A percentile compares a stretch with the other conserved stretches of the same genome.
These are phyloP conservation scores for Hydrangea macrophylla DNA, from an alignment of 148 eudicot species.

Conservation along the genomic window DNA sequence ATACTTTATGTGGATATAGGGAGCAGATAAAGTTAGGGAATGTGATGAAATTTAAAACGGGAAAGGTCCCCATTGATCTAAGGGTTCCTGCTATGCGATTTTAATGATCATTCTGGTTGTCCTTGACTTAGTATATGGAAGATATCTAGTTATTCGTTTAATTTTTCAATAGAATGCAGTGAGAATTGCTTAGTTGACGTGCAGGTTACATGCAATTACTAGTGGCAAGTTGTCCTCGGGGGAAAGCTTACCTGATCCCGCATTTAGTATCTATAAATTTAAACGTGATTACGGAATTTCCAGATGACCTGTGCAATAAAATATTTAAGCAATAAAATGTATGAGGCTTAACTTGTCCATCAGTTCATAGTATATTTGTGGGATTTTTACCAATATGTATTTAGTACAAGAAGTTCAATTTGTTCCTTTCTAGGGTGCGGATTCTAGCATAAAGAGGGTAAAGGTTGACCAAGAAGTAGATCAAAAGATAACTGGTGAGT, in stretches of 20 bases:
- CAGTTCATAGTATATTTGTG: neutral
- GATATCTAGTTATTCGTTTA: neutral
- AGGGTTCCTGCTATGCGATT: neutral
- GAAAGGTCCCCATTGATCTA: too few relatives aligned
- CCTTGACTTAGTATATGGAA: neutral
- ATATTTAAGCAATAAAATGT: neutral
- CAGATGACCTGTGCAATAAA: neutral
- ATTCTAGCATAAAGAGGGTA: constrained; percentile 54
- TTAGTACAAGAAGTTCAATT: neutral
- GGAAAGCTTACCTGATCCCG: neutral
- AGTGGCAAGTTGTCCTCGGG: neutral
- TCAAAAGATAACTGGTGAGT: constrained; percentile 20
- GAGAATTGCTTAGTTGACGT: neutral
- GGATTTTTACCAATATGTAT: constrained; percentile 4
- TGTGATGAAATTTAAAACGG: neutral
- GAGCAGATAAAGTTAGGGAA: neutral
- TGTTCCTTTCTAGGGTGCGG: constrained; percentile 50
- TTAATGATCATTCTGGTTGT: neutral
- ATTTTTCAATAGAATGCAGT: neutral
- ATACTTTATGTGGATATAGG: too few relatives aligned
- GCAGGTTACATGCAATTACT: neutral
- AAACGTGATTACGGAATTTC: neutral
- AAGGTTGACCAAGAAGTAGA: constrained; percentile 49
- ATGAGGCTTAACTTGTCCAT: neutral
- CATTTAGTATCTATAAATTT: neutral